Base-by-base conservation (phyloP, 78 protist genomes). In the Dictyostelium firmibasis region DNA sequence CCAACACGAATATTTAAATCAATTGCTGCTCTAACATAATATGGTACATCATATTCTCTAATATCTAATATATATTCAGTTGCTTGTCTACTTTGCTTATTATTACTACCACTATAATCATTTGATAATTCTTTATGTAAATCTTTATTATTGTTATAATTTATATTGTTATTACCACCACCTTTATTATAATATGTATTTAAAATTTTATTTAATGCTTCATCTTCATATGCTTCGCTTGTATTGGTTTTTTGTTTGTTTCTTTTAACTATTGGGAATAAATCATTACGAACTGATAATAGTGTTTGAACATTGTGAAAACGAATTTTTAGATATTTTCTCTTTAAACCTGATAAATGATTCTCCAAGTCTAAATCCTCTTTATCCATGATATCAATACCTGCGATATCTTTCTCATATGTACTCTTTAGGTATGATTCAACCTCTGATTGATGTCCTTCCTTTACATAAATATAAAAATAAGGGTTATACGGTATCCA, bases 1-100 rank as follows among this genome's bases (percentile, higher is more conserved):
- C 97, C 98, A 9, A 83, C 84, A 33, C 85, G 78, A 35, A 79
- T 83, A 76, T 85, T 97, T 43, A 27, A 23, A 85, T 99, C 99
- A 74, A 99, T 98, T 36, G 98, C 82, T 16, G 96, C 98, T 43
- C 99, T 96, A 64, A 93, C 69, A 95, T 95, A 81, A 97, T 99
- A 99, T 2, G 99, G 97, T 41, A 99, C 99, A 81, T 99, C 99
- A 84, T 97, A 99, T 83, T 99, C 99, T 9, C 99, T 92, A 18
- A 99, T 75, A 38, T 96, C 97, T 67, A 94, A 75, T 23, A 84
- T 75, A 75, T 84, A 83, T 36, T 75, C 93, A 7, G 93, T 83
- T 35, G 87, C 81, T 14, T 33, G 18, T 72, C 9, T 16, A 43
- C 41, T 25, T 25, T 0, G 14, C 25, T 67, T 67, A 67, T 13